Base-by-base conservation (phyloP, 2,329 filamentous ascomycete species). In the Ampelomyces quisqualis region DNA sequence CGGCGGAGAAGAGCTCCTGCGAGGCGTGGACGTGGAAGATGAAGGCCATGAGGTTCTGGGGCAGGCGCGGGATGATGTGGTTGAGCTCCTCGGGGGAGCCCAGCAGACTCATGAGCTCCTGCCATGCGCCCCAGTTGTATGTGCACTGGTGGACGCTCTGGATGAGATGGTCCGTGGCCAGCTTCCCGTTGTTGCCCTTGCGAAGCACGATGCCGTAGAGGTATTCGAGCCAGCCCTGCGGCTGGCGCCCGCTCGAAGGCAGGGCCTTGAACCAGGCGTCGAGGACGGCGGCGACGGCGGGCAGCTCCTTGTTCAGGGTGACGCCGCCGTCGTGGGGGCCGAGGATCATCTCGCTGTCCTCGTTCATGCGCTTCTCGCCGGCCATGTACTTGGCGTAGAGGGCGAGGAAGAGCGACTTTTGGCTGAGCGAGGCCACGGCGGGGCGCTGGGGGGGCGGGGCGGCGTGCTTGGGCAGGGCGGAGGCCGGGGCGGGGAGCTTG, bases 121-220 rank as follows among this genome's bases (percentile, higher is more conserved):
- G 79, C 93, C 93, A 98, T 47, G 90, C 90, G 6, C 90, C 89
- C 93, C 93, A 98, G 63, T 97, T 95, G 79, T 90, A 95, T 1
- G 90, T 88, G 58, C 90, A 95, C 27, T 89, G 73, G 64, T 94
- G 87, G 7, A 96, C 88, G 61, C 90, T 95, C 49, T 82, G 80
- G 36, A 96, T 76, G n/a, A 98, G 77, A 78, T 87, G 95, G 49
- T 86, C 81, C 68, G 91, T 84, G 2, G 93, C 93, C 45, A 86
- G 78, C 30, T 84, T 78, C 53, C 95, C 90, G 57, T 93, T 96
- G 69, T 95, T 95, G 47, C 90, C 86, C 68, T 90, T 95, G 23
- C 88, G 80, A 13, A 97, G 75, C 10, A 96, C 83, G 70, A 97
- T 86, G 7, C 90, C 93, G 60, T 97, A 97, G 68, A 91, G 71